Base-by-base conservation (phyloP, 2,329 filamentous ascomycete genomes). In the Lachnellula hyalina region DNA sequence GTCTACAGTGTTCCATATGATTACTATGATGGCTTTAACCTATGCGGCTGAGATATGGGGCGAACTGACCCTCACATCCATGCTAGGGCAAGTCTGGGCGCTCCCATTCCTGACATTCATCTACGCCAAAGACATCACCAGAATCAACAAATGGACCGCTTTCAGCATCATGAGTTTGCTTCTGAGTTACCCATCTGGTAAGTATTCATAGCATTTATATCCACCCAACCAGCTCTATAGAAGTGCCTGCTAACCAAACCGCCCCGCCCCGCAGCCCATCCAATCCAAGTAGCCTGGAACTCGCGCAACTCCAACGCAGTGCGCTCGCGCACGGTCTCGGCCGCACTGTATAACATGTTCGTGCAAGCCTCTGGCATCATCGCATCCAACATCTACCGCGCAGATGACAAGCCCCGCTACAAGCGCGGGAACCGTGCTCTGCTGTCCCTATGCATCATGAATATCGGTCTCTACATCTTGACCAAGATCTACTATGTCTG, bases 271-370 rank as follows among this genome's bases (percentile, higher is more conserved):
- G 25, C 57, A 72, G 69, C 72, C 2, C 76, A 80, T 54, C 72
- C 76, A 0, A 76, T 79, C 36, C 74, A 77, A 54, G 75, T 77
- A 5, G 73, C 66, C 17, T 78, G 75, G 74, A 74, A 73, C 60
- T 74, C 73, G 2, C 73, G 80, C 51, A 87, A 86, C 63, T 78
- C 82, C 4, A 82, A 84, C 57, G 75, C 78, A 1, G 82, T 87
- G 11, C 75, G 83, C 11, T 82, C 80, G 8, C 73, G 84, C 7
- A 81, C 84, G 1, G 81, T 88, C 1, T 80, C 80, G 0, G 79
- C 82, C 0, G 83, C 81, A 0, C 68, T 82, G 17, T 87, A 86
- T 68, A 86, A 86, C 63, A 77, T 78, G 73, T 73, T 71, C 40
- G 71, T 74, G 2, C 76, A 78, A 59, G 68, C 71, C 0, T 68